These are phyloP conservation scores for Cryptomeria japonica DNA, from an alignment of 75 land plant species.

Conservation along the genomic window DNA sequence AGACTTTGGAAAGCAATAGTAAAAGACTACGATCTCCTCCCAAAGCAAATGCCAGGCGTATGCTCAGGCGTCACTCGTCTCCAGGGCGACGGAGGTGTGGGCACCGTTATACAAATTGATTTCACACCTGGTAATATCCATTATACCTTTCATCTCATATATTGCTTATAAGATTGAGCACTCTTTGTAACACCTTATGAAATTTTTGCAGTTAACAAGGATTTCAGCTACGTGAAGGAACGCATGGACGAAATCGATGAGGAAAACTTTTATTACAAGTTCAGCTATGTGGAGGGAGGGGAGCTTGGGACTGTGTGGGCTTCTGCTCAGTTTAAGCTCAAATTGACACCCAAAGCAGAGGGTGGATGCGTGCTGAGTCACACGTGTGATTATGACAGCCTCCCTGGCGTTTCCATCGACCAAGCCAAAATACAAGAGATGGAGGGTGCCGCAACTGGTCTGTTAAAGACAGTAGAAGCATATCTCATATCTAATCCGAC, in stretches of 20 bases:
- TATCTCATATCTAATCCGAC: constrained; percentile 40
- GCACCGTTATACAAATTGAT: constrained; percentile 15
- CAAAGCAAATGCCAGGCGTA: constrained; percentile 15
- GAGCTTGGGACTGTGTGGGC: constrained; percentile 7
- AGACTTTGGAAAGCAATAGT: constrained; percentile 27
- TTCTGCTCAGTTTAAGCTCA: constrained; percentile 11
- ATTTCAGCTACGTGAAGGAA: constrained; percentile 18
- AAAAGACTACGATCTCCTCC: constrained; percentile 17
- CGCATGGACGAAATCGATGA: constrained; percentile 21
- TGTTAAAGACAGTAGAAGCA: constrained; percentile 31
- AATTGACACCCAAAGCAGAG: constrained; percentile 8
- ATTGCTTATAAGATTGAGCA: too few relatives aligned
- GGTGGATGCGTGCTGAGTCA: constrained; percentile 23
- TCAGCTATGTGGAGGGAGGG: constrained; percentile 31
- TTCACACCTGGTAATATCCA: not conserved
- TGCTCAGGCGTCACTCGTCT: constrained; percentile 13
- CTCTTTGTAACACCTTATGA: too few relatives aligned
- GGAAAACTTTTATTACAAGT: constrained; percentile 20
- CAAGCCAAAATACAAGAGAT: constrained; percentile 26
- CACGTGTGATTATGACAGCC: constrained; percentile 13
- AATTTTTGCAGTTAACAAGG: not conserved
- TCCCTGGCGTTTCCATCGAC: not conserved
- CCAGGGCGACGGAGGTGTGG: constrained; percentile 26
- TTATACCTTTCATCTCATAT: too few relatives aligned
- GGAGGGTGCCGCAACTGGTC: constrained; percentile 10